These are phyloP conservation scores for Gossypium rotundifolium DNA, from an alignment of 345 rosid species.

Conservation along the genomic window DNA sequence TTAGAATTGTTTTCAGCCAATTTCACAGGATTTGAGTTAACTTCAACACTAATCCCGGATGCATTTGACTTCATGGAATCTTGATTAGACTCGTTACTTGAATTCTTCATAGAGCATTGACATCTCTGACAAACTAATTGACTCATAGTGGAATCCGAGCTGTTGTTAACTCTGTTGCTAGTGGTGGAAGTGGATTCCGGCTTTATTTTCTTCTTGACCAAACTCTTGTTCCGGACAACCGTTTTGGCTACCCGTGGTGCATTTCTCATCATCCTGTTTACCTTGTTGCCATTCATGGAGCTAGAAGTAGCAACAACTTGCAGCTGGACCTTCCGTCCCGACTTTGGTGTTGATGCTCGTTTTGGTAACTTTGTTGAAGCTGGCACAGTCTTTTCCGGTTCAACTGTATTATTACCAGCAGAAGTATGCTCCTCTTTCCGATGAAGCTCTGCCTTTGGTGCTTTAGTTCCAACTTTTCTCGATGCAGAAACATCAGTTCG, in stretches of 20 bases:
- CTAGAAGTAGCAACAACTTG: slow-evolving; percentile 29
- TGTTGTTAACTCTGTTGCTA: slow-evolving; percentile 20
- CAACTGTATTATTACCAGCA: slow-evolving; percentile 22
- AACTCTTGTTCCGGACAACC: slow-evolving; percentile 42
- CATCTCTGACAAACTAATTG: slow-evolving; percentile 76
- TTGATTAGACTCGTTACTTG: slow-evolving; percentile 34
- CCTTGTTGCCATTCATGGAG: slow-evolving; percentile 31
- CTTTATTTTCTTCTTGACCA: slow-evolving; percentile 49
- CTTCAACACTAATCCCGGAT: slow-evolving; percentile 33
- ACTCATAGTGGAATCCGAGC: slow-evolving; percentile 30
- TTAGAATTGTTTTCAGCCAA: slow-evolving; percentile 26
- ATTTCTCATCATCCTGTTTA: slow-evolving; percentile 44
- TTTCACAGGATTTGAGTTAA: slow-evolving; percentile 25
- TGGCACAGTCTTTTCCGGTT: slow-evolving; percentile 22
- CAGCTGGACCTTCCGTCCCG: slow-evolving; percentile 37
- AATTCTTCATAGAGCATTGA: slow-evolving; percentile 50
- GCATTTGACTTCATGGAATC: slow-evolving; percentile 20
- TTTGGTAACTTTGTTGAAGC: slow-evolving; percentile 29
- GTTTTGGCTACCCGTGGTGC: slow-evolving; percentile 53
- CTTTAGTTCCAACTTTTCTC: slow-evolving; percentile 28
- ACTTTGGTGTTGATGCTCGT: slow-evolving; percentile 32
- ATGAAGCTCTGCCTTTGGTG: slow-evolving; percentile 23
- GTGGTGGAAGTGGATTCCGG: slow-evolving; percentile 29
- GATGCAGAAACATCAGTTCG: slow-evolving; percentile 27
- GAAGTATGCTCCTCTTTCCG: slow-evolving; percentile 27